A percentile compares a stretch with the other conserved stretches of the same genome.
Conservation (phyloP, 2,329 filamentous ascomycete species). For the Hypoxylon sp. region DNA sequence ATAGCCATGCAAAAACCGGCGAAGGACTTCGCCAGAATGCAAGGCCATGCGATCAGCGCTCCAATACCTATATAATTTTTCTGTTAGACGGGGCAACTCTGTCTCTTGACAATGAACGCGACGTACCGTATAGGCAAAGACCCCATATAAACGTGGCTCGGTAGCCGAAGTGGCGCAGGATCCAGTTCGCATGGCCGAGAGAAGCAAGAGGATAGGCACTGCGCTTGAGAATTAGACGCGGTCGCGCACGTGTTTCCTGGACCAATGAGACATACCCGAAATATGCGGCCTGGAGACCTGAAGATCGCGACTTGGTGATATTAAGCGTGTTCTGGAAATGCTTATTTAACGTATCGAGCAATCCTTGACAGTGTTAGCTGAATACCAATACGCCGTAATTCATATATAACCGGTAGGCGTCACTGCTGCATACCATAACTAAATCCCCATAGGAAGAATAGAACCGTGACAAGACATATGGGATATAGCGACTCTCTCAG, state of each 20-base stretch:
- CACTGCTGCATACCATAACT: slow-evolving; percentile 47
- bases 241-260: neutral
- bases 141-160: slow-evolving; percentile 76
- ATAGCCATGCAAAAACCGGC: slow-evolving; percentile 79
- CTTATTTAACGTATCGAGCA: slow-evolving; percentile 64
- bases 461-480: slow-evolving; percentile 72
- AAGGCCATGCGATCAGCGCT: slow-evolving; percentile 68
- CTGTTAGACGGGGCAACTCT: slow-evolving; percentile 15
- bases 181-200: slow-evolving; percentile 71
- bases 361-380: slow-evolving; percentile 52
- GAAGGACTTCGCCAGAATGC: slow-evolving; percentile 74
- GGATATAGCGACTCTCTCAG: slow-evolving; percentile 76
- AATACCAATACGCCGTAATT: neutral
- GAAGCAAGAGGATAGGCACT: slow-evolving; percentile 78
- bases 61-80: slow-evolving; percentile 60
- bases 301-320: slow-evolving; percentile 69
- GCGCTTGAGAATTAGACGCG: slow-evolving; percentile 23
- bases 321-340: slow-evolving; percentile 69
- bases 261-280: slow-evolving; percentile 64
- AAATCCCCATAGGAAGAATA: slow-evolving; percentile 76
- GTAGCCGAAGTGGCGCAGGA: slow-evolving; percentile 74
- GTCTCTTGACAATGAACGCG: neutral
- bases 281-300: slow-evolving; percentile 74
- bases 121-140: slow-evolving; percentile 71
- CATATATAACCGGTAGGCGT: neutral